A percentile compares a stretch with the other conserved stretches of the same genome.
Evolutionary conservation across 2,329 filamentous ascomycete species (phyloP).

Genomic region (Geosmithia morbida): DNA sequence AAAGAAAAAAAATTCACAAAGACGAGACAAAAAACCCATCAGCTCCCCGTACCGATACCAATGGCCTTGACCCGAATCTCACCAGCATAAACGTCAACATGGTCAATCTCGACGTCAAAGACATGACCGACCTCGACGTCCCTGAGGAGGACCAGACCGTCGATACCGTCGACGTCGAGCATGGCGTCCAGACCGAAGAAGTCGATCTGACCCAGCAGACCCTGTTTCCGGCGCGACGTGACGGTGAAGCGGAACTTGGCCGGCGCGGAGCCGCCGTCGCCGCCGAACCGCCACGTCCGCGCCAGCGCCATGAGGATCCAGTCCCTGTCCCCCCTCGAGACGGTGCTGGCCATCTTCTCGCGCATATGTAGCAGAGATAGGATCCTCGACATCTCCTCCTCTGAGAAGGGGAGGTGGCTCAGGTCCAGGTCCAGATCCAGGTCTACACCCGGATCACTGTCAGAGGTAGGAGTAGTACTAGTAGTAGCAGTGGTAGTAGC

Average conservation of each 20-base stretch:
- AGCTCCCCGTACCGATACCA: no score
- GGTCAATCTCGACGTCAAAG: conserved; percentile 39
- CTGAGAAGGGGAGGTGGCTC: conserved; percentile 28
- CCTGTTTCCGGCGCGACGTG: conserved; percentile 16
- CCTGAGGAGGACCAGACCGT: conserved; percentile 19
- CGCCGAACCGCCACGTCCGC: conserved; percentile 40
- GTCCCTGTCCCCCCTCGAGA: conserved; percentile 29
- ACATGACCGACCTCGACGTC: conserved; percentile 33
- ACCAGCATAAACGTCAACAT: conserved; percentile 35
- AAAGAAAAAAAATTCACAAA: no score
- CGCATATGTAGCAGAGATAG: conserved; percentile 36
- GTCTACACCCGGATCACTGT: no score
- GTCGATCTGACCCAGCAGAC: conserved; percentile 27
- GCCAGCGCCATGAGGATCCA: conserved; percentile 47
- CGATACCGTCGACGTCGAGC: conserved; percentile 23
- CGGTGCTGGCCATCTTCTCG: conserved; percentile 31
- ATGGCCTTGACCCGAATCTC: conserved; percentile 32
- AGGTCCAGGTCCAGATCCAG: no score
- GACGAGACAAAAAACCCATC: no score
- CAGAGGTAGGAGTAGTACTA: no score
- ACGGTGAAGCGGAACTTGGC: conserved; percentile 36
- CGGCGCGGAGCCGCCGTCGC: no score
- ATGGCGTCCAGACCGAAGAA: conserved; percentile 32
- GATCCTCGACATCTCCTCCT: conserved; percentile 23
- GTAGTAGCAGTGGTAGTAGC: no score